Base-by-base conservation (phyloP, 2,329 filamentous ascomycete species). In the Aspergillus versicolor region DNA sequence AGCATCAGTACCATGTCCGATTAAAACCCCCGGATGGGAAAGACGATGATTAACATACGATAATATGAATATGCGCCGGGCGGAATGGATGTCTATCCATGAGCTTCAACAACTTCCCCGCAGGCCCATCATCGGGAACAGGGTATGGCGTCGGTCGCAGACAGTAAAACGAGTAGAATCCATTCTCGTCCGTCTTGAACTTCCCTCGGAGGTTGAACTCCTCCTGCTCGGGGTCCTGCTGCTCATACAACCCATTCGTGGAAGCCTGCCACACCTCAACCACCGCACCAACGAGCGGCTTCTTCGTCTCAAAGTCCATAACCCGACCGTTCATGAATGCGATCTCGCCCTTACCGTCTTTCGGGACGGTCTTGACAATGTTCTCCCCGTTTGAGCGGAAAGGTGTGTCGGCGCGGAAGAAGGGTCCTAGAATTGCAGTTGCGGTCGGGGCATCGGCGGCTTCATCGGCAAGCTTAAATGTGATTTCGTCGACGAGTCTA, bases 241-340 rank as follows among this genome's bases (percentile, higher is more conserved):
- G 88, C 75, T 91, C 88, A 62, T 88, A 88, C 49, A 81, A 56
- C 79, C 82, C 83, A 67, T 93, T 92, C 32, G 90, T 88, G 0
- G 85, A 88, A 0, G 89, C 88, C 68, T 92, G 87, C 90, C 90
- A 94, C 52, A 92, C 82, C 67, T 93, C 90, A 37, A 94, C 81
- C 21, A 84, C 80, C 2, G 88, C 88, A 58, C 81, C 80, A 17
- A 82, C 79, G 44, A 93, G 78, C 0, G 88, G 87, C 72, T 84
- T 76, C 52, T 86, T 85, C 0, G 87, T 90, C 32, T 67, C 71
- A 49, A 83, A 84, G 69, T 84, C 78, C 22, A 82, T 70, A 1
- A 88, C 81, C 3, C 68, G 77, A 49, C 90, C 88, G 63, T 90
- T 83, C 80, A 91, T 86, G 66, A 81, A 84, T 3, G 82, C 81